Percentiles rank a stretch among this genome's conserved stretches.
Evolutionary conservation across 345 rosid genomes (phyloP).

Genomic region (Populus davidiana): DNA sequence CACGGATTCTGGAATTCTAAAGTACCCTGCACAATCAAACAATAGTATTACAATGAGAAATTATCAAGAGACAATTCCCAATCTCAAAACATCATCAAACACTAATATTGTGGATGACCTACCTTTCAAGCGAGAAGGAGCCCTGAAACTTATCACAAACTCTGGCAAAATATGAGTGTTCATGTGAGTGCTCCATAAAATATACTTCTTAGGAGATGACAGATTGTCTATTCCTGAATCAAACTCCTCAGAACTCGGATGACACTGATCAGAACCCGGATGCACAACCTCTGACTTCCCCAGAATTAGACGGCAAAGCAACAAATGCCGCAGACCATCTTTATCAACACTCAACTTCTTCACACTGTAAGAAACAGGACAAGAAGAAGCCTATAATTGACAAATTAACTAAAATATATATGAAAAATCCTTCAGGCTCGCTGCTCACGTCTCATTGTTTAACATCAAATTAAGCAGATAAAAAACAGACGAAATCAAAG

Average conservation of each 20-base stretch:
- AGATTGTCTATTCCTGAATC: slow-evolving; percentile 70
- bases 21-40: slow-evolving; percentile 26
- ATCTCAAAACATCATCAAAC: neutral
- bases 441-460: neutral
- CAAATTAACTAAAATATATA: neutral
- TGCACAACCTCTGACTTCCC: slow-evolving; percentile 64
- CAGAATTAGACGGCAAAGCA: slow-evolving; percentile 66
- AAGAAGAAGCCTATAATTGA: neutral
- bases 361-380: slow-evolving; percentile 32
- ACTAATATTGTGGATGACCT: neutral
- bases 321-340: slow-evolving; percentile 60
- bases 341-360: slow-evolving; percentile 39
- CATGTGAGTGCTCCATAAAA: slow-evolving; percentile 67
- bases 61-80: neutral
- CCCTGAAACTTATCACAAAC: slow-evolving; percentile 55
- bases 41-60: slow-evolving; percentile 4
- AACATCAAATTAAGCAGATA: neutral
- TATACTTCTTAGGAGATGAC: slow-evolving; percentile 49
- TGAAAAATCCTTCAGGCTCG: neutral
- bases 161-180: slow-evolving; percentile 74
- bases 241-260: slow-evolving; percentile 60
- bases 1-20: slow-evolving; percentile 20
- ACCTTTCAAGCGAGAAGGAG: slow-evolving; percentile 47
- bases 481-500: neutral
- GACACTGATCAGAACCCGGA: slow-evolving; percentile 46